These are phyloP conservation scores for Santalum album DNA, from an alignment of 164 flowering plant genomes.

Conservation along the genomic window DNA sequence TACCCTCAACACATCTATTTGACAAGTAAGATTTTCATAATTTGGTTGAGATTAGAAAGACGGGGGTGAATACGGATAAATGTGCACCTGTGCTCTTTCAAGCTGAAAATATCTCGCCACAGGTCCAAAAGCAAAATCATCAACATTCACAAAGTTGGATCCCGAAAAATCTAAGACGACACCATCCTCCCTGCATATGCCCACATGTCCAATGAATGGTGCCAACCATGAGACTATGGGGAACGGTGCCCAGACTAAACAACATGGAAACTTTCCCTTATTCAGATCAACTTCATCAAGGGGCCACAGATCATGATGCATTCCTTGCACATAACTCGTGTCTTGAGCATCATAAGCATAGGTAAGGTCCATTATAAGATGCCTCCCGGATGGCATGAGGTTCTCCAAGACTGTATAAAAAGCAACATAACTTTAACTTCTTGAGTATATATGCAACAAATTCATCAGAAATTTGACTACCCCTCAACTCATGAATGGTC, in stretches of 20 bases:
- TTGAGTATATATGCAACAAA: no score
- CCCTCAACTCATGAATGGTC: no score
- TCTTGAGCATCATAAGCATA: constrained; percentile 24
- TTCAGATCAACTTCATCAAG: constrained; percentile 57
- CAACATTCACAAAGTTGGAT: constrained; percentile 61
- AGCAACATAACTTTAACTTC: no score
- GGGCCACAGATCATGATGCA: constrained; percentile 64
- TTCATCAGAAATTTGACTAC: no score
- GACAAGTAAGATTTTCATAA: no score
- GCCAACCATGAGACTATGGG: constrained; percentile 97
- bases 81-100: constrained; percentile 60
- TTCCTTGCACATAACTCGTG: constrained; percentile 12
- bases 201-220: constrained; percentile 95
- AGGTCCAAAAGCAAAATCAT: constrained; percentile 77
- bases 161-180: constrained; percentile 69
- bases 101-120: constrained; percentile 81
- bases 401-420: constrained; percentile 5
- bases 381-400: constrained; percentile 13
- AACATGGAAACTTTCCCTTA: constrained; percentile 75
- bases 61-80: background rate
- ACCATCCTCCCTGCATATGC: constrained; percentile 93
- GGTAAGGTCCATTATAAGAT: constrained; percentile 36
- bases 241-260: constrained; percentile 92
- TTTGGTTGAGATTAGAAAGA: background rate
- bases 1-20: no score